phyloP scores from a whole-genome alignment of 306 rosid species.

The Astragalus glycyphyllos region DNA sequence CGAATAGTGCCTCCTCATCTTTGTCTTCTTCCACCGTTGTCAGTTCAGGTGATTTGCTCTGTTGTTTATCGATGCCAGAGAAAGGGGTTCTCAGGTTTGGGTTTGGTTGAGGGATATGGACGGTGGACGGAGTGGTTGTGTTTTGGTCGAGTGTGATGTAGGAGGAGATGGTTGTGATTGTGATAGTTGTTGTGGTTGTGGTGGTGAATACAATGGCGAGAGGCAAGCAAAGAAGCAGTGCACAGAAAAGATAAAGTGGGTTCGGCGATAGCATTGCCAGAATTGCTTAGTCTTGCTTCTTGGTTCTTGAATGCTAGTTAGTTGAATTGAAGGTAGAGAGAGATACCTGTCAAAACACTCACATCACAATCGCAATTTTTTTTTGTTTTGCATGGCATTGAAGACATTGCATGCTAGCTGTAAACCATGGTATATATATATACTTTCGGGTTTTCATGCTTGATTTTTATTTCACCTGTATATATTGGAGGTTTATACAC shows the following conservation, averaged over 20 bases:
- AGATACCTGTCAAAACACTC: too few species aligned
- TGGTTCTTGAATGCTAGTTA: not conserved
- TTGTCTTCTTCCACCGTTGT: constrained; percentile 44
- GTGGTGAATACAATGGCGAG: constrained; percentile 65
- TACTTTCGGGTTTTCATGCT: too few species aligned
- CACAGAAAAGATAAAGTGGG: constrained; percentile 60
- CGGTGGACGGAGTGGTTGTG: not conserved
- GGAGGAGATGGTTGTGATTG: constrained; percentile 44
- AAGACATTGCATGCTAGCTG: too few species aligned
- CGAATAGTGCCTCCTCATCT: constrained; percentile 32
- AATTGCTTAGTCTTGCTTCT: too few species aligned
- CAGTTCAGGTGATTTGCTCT: not conserved
- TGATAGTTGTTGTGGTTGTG: constrained; percentile 32
- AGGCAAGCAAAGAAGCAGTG: constrained; percentile 63
- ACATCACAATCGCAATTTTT: too few species aligned
- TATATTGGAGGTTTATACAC: too few species aligned
- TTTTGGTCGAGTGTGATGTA: not conserved
- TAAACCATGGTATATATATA: too few species aligned
- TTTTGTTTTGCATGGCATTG: too few species aligned
- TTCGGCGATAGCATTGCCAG: constrained; percentile 58
- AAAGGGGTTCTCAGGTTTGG: too few species aligned
- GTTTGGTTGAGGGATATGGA: not conserved
- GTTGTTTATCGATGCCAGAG: not conserved
- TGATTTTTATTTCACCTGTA: too few species aligned
- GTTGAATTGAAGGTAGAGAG: not conserved